Percentiles rank a stretch among this genome's conserved stretches.
These are phyloP conservation scores for Tricladium varicosporioides DNA, from an alignment of 2,329 filamentous ascomycete species.

Conservation along the genomic window DNA sequence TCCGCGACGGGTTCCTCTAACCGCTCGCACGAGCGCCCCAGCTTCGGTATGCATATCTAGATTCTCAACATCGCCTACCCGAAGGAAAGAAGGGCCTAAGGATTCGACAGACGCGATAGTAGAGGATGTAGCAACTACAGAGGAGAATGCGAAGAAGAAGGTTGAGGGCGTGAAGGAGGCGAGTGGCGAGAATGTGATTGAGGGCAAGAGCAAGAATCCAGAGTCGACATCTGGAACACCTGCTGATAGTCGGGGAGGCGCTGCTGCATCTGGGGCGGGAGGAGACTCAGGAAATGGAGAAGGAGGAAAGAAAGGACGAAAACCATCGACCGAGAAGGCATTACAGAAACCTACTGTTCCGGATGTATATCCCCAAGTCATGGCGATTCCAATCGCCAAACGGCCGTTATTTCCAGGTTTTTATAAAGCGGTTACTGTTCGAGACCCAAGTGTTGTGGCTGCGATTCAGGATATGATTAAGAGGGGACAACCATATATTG, in stretches of 20 bases:
- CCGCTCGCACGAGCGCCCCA: slow-evolving; percentile 39
- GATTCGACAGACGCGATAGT: slow-evolving; percentile 39
- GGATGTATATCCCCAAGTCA: slow-evolving; percentile 94
- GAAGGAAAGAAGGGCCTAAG: slow-evolving; percentile 40
- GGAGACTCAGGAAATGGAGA: slow-evolving; percentile 44
- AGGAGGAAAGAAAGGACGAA: slow-evolving; percentile 70
- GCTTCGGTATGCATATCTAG: slow-evolving; percentile 42
- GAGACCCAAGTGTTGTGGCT: slow-evolving; percentile 84
- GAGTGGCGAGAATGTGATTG: slow-evolving; percentile 43
- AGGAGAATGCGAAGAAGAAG: slow-evolving; percentile 40
- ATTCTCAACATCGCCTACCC: slow-evolving; percentile 48
- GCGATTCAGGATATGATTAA: slow-evolving; percentile 97
- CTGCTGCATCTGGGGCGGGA: slow-evolving; percentile 24
- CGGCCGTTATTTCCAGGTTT: slow-evolving; percentile 94
- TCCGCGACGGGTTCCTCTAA: slow-evolving; percentile 59
- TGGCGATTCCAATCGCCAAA: slow-evolving; percentile 94
- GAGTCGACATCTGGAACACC: slow-evolving; percentile 30
- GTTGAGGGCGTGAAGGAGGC: slow-evolving; percentile 33
- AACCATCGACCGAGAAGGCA: slow-evolving; percentile 65
- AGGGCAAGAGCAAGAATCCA: slow-evolving; percentile 33
- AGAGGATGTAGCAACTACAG: slow-evolving; percentile 38
- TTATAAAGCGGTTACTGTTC: slow-evolving; percentile 97
- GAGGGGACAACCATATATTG: slow-evolving; percentile 93
- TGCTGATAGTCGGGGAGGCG: slow-evolving; percentile 29
- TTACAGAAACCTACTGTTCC: slow-evolving; percentile 87